Conservation (phyloP, 164 flowering plant species). For the Stephania cephalantha region DNA sequence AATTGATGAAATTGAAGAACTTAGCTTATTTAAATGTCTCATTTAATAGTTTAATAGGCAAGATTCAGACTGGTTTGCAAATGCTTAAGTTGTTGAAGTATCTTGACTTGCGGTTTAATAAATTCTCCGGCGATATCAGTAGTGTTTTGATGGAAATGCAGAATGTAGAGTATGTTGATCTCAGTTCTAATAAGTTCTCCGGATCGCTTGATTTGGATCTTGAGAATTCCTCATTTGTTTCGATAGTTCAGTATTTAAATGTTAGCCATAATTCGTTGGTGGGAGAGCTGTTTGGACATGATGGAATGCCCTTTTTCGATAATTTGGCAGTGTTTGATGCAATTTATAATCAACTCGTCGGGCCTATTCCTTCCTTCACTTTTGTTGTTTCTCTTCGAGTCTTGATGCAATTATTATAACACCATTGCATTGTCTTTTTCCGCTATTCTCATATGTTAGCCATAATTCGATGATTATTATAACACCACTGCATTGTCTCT, state of each 20-base stretch:
- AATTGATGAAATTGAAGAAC: constrained; percentile 28
- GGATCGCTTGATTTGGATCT: constrained; percentile 47
- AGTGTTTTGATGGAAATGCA: constrained; percentile 34
- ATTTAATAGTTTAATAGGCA: constrained; percentile 43
- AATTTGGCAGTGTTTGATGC: constrained; percentile 69
- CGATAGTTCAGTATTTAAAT: constrained; percentile 48
- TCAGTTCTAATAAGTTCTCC: constrained; percentile 48
- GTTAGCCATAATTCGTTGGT: constrained; percentile 47
- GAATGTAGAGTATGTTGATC: constrained; percentile 41
- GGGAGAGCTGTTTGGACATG: constrained; percentile 59
- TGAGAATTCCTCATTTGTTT: constrained; percentile 38
- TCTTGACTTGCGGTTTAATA: constrained; percentile 48
- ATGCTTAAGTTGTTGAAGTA: constrained; percentile 35
- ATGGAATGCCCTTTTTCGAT: constrained; percentile 59
- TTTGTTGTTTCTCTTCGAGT: constrained; percentile 50
- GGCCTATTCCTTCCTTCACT: constrained; percentile 48
- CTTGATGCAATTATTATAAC: constrained; percentile 24
- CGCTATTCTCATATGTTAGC: no score
- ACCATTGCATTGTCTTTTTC: no score
- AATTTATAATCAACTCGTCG: constrained; percentile 45
- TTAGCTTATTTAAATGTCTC: constrained; percentile 49
- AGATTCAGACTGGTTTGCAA: constrained; percentile 34
- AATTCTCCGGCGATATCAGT: constrained; percentile 46
- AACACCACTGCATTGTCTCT: no score
- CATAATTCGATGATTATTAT: no score